Base-by-base conservation (phyloP, 768 basidiomycete species). In the Candolleomyces eurysporus region DNA sequence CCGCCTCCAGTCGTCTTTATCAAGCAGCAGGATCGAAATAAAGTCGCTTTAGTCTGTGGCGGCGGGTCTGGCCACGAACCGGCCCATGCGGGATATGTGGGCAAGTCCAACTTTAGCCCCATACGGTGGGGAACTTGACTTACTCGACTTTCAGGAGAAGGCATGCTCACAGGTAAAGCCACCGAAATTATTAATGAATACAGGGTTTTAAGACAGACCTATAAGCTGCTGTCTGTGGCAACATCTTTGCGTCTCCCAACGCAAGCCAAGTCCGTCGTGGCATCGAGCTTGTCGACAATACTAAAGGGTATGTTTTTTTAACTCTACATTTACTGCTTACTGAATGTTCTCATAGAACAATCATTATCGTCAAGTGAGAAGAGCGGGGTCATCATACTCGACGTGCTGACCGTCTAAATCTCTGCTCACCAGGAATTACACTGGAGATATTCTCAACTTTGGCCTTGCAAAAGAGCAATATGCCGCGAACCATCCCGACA, bases 51-150 rank as follows among this genome's bases (percentile, higher is more conserved):
- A 14, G 79, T 94, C 66, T 92, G 90, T 67, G 92, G 92, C 9
- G 92, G 93, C 5, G 92, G 93, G 36, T 86, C 89, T 26, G 92
- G 96, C 5, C 96, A 97, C 69, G 96, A 97, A 68, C 96, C 96
- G 7, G 84, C 94, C 16, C 94, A 95, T 74, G 85, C 92, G 5
- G 91, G 86, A 2, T 95, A 91, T 66, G 94, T 96, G n/a, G 94
- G 93, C 89, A 63, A 64, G 81, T 60, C 30, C 50, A 9, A 39
- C 7, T 36, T 61, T 19, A 16, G 26, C 59, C 19, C 48, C 19
- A 32, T 26, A 31, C 21, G 32, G 5, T 16, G 14, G 13, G 11
- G 46, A 36, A 36, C 6, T 39, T 32, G 16, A 57, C 51, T 9
- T 40, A 40, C 19, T 3, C n/a, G 6, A 30, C 48, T 61, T 53